Conservation (phyloP, 1,284 basidiomycete genomes). For the Ganoderma leucocontextum region DNA sequence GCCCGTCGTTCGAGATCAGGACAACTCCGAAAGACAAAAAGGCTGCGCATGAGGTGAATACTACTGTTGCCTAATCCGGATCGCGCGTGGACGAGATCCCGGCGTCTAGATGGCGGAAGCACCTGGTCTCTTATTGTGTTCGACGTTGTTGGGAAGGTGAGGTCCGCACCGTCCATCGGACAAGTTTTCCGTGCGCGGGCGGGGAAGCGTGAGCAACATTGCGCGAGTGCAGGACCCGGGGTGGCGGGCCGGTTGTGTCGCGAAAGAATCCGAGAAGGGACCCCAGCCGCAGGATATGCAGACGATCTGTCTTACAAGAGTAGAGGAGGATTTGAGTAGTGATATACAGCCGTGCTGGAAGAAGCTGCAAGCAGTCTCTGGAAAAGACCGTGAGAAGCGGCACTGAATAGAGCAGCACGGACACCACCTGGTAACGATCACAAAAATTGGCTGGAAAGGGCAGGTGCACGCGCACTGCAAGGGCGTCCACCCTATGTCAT, state of each 20-base stretch:
- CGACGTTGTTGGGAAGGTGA: constrained; percentile 11
- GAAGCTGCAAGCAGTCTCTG: background rate
- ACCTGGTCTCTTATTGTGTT: constrained; percentile 20
- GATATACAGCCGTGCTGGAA: constrained; percentile 4
- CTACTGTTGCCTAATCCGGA: constrained; percentile 24
- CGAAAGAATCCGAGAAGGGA: background rate
- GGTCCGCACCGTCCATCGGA: constrained; percentile 10
- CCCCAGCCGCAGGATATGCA: background rate
- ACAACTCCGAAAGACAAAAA: constrained; percentile 30
- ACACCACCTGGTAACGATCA: background rate
- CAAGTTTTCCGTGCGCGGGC: background rate
- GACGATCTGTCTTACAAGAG: background rate
- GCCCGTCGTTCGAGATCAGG: background rate
- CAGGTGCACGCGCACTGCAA: background rate
- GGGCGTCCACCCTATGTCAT: background rate
- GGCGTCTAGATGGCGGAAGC: constrained; percentile 1
- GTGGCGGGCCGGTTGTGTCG: background rate
- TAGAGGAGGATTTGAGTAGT: constrained; percentile 6
- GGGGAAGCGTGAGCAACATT: background rate
- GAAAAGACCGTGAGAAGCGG: background rate
- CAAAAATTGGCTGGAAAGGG: background rate
- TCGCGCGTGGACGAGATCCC: background rate
- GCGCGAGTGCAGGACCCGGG: background rate
- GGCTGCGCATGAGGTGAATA: constrained; percentile 16
- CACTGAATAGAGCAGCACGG: background rate